These are phyloP conservation scores for Sphagnum magellanicum DNA, from an alignment of 228 moss, liverwort and hornwort species.

Conservation along the genomic window DNA sequence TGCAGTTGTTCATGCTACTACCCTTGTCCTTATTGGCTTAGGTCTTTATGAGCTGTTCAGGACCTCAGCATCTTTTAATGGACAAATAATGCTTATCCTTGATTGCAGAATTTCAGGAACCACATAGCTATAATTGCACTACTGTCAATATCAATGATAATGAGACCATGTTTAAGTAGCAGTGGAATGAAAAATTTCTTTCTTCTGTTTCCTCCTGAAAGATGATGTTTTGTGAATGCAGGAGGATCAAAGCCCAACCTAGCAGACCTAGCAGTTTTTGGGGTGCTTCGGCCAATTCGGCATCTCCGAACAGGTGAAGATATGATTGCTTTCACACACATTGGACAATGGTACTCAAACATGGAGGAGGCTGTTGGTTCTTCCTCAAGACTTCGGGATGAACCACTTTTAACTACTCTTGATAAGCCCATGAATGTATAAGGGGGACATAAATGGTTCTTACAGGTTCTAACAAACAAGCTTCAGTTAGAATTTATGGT, in stretches of 20 bases:
- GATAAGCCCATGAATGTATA: conserved; percentile 47
- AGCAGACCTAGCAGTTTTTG: conserved; percentile 94
- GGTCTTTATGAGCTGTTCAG: neutral
- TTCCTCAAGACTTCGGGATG: conserved; percentile 56
- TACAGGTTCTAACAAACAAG: no score
- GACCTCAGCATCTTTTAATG: no score
- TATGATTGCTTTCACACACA: conserved; percentile 65
- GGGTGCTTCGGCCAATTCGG: conserved; percentile 84
- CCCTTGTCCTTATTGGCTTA: no score
- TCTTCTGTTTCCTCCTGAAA: no score
- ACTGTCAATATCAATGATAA: no score
- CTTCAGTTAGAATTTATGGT: no score
- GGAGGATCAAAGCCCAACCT: conserved; percentile 88
- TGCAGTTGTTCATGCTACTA: no score
- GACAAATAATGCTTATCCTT: no score
- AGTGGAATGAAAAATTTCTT: no score
- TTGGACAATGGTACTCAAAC: conserved; percentile 73
- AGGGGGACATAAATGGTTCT: neutral
- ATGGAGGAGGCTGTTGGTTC: conserved; percentile 94
- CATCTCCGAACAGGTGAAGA: conserved; percentile 73
- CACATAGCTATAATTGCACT: no score
- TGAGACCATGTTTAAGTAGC: no score
- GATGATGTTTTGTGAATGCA: conserved; percentile 8
- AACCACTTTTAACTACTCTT: conserved; percentile 33
- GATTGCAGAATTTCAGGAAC: no score